Percentiles rank a stretch among this genome's conserved stretches.
Evolutionary conservation across 176 grass and related monocot species (phyloP).

Genomic region (Ensete glaucum): DNA sequence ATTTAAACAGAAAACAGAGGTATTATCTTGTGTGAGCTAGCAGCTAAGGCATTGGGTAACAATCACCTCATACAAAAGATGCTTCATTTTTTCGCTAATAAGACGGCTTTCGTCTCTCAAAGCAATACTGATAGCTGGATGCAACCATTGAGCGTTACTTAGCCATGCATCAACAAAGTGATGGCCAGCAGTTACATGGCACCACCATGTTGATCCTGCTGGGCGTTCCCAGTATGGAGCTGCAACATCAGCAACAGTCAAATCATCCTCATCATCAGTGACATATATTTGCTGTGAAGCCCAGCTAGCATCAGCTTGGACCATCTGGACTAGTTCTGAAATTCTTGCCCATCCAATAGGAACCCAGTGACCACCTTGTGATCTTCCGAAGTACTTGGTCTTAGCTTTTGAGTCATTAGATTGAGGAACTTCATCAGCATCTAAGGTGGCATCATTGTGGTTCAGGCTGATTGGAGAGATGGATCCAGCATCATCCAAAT

Average conservation of each 20-base stretch:
- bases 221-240: constrained; percentile 87
- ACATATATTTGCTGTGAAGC: constrained; percentile 43
- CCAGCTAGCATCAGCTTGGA: constrained; percentile 77
- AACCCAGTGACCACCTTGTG: constrained; percentile 66
- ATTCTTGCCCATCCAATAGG: constrained; percentile 88
- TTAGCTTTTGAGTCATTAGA: constrained; percentile 26
- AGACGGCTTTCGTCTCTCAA: constrained; percentile 76
- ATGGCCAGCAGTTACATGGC: constrained; percentile 71
- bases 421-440: not conserved
- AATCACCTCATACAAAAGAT: constrained; percentile 87
- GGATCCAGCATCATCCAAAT: constrained; percentile 25
- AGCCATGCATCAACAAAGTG: constrained; percentile 52
- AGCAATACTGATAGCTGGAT: constrained; percentile 85
- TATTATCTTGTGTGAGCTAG: constrained; percentile 1
- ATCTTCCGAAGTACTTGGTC: constrained; percentile 12
- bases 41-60: constrained; percentile 15
- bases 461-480: constrained; percentile 3
- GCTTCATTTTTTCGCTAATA: constrained; percentile 93
- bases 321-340: constrained; percentile 55
- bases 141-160: constrained; percentile 79
- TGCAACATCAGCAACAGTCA: constrained; percentile 80
- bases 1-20: not conserved
- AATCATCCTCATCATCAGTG: constrained; percentile 68
- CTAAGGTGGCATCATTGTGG: not conserved
- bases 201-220: constrained; percentile 89